Evolutionary conservation across 768 basidiomycete species (phyloP), one percentile per base, ranked within the genome.

Genomic region (Favolaschia claudopus): DNA sequence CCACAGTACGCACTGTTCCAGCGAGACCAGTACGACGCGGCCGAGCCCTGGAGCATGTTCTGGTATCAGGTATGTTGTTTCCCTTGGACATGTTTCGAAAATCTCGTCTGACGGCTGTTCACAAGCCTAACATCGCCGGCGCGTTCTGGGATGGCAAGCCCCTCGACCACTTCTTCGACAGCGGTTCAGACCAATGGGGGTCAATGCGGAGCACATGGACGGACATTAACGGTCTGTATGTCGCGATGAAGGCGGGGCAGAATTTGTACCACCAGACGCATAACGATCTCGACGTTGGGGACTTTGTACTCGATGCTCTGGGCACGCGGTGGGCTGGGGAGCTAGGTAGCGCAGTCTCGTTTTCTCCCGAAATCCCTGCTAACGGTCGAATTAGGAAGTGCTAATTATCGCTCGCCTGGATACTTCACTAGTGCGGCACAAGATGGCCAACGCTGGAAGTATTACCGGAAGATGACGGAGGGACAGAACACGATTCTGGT

Each of bases 281-380:
- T 74, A 94, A 94, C 67, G 95, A 98, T 70, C 83, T 99, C 58
- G 97, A 99, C 71, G 85, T 82, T 50, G 97, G 97, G 60, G 94
- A 96, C 76, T 99, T 99, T 68, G 96, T 99, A 33, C 73, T 99
- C 32, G 97, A 99, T 71, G 95, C 95, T 13, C 79, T 97, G 67
- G 96, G 96, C 53, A 85, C 88, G 32, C 91, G 96, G 43, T 99
- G 93, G 93, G 92, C 92, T 40, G 96, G 97, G 56, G 96, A 99
- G 68, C 85, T 95, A 33, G 97, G 97, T 5, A 92, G 89, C 6
- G 95, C 83, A n/a, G n/a, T n/a, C n/a, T n/a, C n/a, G n/a, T n/a
- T n/a, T n/a, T n/a, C n/a, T n/a, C n/a, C n/a, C n/a, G n/a, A n/a
- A n/a, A n/a, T n/a, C n/a, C n/a, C n/a, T n/a, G n/a, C n/a, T n/a